Base-by-base conservation (phyloP, 2,329 filamentous ascomycete genomes). In the Colletotrichum plurivorum region DNA sequence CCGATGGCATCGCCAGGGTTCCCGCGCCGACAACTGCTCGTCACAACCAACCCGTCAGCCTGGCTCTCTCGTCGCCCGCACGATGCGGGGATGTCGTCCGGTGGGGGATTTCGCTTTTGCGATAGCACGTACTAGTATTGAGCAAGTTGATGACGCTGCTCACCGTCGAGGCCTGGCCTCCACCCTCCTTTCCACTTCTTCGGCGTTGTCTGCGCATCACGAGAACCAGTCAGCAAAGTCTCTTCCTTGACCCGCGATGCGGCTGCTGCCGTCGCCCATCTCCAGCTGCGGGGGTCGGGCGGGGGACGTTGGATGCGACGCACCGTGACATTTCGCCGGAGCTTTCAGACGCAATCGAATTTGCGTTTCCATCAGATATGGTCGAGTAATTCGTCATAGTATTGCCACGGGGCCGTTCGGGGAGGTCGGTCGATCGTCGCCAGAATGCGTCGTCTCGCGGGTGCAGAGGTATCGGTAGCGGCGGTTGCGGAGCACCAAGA, bases 101-200 rank as follows among this genome's bases (percentile, higher is more conserved):
- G 18, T n/a, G 16, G 43, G 51, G 18, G 15, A 41, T 18, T 5
- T 48, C 27, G 55, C 2, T 36, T 20, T 20, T 25, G n/a, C 46
- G 57, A 45, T n/a, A 8, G 49, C 56, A 75, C 89, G 68, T 87
- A 96, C 94, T 99, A 18, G 96, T 99, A 81, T 99, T 99, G 72
- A 98, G 87, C 72, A 99, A 86, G 80, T 99, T 99, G 82, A 98
- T 92, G 73, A 96, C 92, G 78, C 95, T 97, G 83, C 94, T 97
- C 62, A 92, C 80, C 90, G 93, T 97, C 74, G 93, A 93, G 74
- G 96, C 96, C 77, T 95, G 89, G 63, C 96, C 95, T 69, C 92
- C 92, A 65, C 86, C 88, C 80, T 93, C 90, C 82, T 94, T 94
- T 75, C 92, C 90, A 72, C 87, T 88, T 76, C 90, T 84, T 74